phyloP scores from a whole-genome alignment of 345 rosid species.

The Syzygium aromaticum region DNA sequence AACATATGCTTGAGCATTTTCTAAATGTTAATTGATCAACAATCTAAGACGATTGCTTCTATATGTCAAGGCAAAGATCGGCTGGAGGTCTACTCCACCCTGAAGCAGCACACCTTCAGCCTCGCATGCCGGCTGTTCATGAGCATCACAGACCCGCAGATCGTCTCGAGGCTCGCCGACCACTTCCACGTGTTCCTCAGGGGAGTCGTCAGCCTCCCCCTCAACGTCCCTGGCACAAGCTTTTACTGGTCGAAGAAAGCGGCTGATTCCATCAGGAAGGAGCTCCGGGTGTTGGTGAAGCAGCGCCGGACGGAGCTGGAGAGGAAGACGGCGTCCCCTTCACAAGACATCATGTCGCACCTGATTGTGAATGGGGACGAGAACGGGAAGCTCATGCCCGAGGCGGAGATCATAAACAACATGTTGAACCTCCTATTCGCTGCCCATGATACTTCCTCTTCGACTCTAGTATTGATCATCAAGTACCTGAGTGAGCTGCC shows the following conservation, averaged over 20 bases:
- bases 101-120: constrained; percentile 1
- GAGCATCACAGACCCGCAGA: background rate
- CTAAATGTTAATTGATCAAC: background rate
- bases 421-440: constrained; percentile 8
- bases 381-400: constrained; percentile 14
- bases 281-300: background rate
- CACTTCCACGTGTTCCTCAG: background rate
- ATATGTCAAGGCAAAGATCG: constrained; percentile 5
- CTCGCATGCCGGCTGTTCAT: constrained; percentile 6
- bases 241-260: constrained; percentile 5
- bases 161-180: constrained; percentile 1
- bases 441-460: constrained; percentile 8
- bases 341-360: constrained; percentile 10
- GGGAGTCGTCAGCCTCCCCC: constrained; percentile 2
- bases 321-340: background rate
- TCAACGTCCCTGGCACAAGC: constrained; percentile 4
- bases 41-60: background rate
- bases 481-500: constrained; percentile 16
- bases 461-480: constrained; percentile 1
- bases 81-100: background rate
- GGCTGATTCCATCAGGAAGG: background rate
- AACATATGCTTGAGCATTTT: background rate
- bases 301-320: constrained; percentile 6
- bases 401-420: constrained; percentile 11
- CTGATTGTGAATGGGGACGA: constrained; percentile 4